Percentiles rank a stretch among this genome's conserved stretches.
Conservation (phyloP, 2,329 filamentous ascomycete genomes). For the Hymenoscyphus linearis region DNA sequence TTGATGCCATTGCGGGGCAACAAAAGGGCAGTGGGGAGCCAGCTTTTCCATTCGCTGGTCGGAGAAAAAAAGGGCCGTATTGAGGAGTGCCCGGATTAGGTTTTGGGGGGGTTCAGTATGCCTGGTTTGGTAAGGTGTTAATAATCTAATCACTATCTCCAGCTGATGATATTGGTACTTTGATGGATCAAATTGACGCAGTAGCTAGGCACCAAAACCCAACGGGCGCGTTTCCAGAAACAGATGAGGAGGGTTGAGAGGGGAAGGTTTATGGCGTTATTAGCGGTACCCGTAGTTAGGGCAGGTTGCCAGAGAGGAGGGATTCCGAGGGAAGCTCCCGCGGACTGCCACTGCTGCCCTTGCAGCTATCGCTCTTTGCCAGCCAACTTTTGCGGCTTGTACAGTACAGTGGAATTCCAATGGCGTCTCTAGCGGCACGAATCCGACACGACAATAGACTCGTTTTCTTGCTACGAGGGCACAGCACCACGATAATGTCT, state of each 20-base stretch:
- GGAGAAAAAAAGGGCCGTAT: conserved; percentile 3
- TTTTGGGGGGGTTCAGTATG: neutral
- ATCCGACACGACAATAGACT: neutral
- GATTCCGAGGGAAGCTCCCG: neutral
- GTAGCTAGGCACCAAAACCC: neutral
- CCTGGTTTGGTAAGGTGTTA: neutral
- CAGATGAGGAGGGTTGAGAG: neutral
- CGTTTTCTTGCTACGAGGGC: too few relatives aligned
- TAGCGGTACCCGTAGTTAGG: neutral
- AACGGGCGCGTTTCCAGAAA: neutral
- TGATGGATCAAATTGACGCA: neutral
- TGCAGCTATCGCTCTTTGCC: neutral
- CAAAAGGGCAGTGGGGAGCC: conserved; percentile 10
- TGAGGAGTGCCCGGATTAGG: neutral
- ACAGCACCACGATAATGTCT: neutral
- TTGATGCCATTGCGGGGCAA: conserved; percentile 6
- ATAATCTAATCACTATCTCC: neutral
- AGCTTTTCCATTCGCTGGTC: conserved; percentile 1
- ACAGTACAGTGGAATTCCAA: neutral
- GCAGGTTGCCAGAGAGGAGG: neutral
- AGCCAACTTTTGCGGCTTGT: neutral
- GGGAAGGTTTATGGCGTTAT: neutral
- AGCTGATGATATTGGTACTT: neutral
- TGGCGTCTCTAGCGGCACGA: neutral
- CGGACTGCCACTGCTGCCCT: neutral